These are phyloP conservation scores for Neurospora sp. DNA, from an alignment of 495 filamentous ascomycete genomes.

Conservation along the genomic window DNA sequence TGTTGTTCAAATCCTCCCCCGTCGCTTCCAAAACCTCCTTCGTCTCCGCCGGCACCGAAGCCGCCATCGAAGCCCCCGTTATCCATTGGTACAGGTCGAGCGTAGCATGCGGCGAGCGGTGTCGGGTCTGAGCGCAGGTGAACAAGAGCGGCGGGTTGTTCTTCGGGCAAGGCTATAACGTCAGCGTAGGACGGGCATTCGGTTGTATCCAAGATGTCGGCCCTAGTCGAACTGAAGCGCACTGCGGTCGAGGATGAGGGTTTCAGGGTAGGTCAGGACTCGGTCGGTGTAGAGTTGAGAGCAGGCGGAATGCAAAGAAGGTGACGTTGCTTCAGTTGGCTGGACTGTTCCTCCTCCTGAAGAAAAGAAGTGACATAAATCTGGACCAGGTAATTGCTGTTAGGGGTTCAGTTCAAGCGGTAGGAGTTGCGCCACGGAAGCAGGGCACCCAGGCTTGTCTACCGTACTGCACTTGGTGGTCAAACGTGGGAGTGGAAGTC, in stretches of 20 bases:
- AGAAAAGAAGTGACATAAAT: neutral
- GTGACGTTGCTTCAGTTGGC: neutral
- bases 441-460: neutral
- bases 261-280: neutral
- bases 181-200: neutral
- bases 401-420: neutral
- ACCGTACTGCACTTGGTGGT: neutral
- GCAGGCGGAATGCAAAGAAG: neutral
- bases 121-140: neutral
- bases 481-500: neutral
- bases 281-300: neutral
- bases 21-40: slow-evolving; percentile 10
- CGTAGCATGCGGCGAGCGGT: slow-evolving; percentile 13
- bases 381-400: neutral
- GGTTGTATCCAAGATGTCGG: neutral
- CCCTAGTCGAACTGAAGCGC: neutral
- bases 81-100: slow-evolving; percentile 40
- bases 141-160: neutral
- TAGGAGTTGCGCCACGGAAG: neutral
- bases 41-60: neutral
- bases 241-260: neutral
- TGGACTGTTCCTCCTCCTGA: neutral
- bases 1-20: neutral
- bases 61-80: slow-evolving; percentile 38
- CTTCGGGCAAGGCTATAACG: neutral